Evolutionary conservation across 305 asterid species (phyloP), one percentile per base, ranked within the genome.

Genomic region (Fraxinus sp.): DNA sequence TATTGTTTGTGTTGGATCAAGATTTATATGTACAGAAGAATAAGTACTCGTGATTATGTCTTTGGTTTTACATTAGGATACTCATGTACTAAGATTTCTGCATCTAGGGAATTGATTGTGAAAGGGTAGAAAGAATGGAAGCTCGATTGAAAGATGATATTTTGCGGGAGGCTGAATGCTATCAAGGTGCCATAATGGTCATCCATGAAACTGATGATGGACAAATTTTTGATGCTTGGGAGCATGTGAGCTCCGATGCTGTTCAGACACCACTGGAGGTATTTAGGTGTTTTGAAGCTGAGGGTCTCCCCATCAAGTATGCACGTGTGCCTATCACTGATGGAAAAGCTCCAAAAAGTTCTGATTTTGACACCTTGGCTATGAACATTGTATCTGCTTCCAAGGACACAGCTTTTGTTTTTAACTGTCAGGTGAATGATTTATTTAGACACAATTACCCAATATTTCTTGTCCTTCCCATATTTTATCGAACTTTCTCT

Each of bases 281-380:
- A 81, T 94, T 96, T 88, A 91, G 90, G 81, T 88, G 94, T 86
- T 91, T 96, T 82, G 93, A 92, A 90, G 90, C 87, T 85, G 94
- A 93, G 85, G 97, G 98, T 74, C 93, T 90, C 88, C 98, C 97
- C 81, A 91, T 96, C 82, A 92, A 92, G 84, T 96, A 96, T 89
- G 98, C 99, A 4, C 99, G 99, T 86, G 97, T 96, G 78, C 99
- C 99, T 5, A 96, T 94, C 82, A 96, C 99, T 81, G 99, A 96
- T 88, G 99, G 99, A 85, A 96, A 96, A 91, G 98, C 99, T 85
- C 99, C 98, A 24, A 96, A 92, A 89, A 93, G 97, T 88, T 96
- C 99, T 8, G 98, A 94, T 86, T 93, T 96, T 78, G 98, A 96
- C 88, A 91, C 89, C 55, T 88, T 96, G 83, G 91, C 97, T 37